Evolutionary conservation across 441 rosid species (phyloP), one percentile per base, ranked within the genome.

Genomic region (Croton setiger): DNA sequence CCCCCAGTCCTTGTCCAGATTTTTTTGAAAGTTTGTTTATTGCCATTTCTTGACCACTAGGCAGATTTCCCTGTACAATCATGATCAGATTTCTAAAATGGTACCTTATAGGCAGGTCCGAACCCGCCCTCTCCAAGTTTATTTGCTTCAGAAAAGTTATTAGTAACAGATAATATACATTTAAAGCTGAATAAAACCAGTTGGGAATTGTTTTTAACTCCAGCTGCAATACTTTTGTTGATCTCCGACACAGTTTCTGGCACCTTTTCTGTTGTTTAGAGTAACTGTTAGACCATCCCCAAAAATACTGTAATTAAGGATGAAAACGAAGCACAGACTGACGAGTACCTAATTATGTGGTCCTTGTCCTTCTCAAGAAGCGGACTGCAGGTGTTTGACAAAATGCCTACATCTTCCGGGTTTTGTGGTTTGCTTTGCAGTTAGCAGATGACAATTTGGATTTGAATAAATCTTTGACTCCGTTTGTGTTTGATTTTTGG

Each of bases 331-430:
- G 7, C 13, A 20, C 51, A 18, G 69, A 37, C 53, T 48, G 47
- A 31, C n/a, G 1, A 31, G 33, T 82, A 71, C 76, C 74, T 60
- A 45, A 39, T 36, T 60, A 65, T 41, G 49, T 58, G 27, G 43
- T 68, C 68, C 55, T 77, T 59, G 67, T 81, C 76, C 77, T 75
- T 68, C 68, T 78, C 77, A 84, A 72, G 45, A 81, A n/a, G n/a
- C n/a, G n/a, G n/a, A n/a, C n/a, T n/a, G n/a, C n/a, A n/a, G n/a
- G n/a, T 27, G 0, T 79, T 62, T n/a, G 74, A 64, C 49, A 74
- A 51, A 17, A 56, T 66, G 10, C 88, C 90, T 2, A 66, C 69
- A 66, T 60, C 83, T 36, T 74, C 85, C n/a, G n/a, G n/a, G n/a
- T n/a, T n/a, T n/a, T n/a, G n/a, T n/a, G n/a, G n/a, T n/a, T n/a